phyloP scores from a whole-genome alignment of 768 basidiomycete species.

The Naganishia randhawae region DNA sequence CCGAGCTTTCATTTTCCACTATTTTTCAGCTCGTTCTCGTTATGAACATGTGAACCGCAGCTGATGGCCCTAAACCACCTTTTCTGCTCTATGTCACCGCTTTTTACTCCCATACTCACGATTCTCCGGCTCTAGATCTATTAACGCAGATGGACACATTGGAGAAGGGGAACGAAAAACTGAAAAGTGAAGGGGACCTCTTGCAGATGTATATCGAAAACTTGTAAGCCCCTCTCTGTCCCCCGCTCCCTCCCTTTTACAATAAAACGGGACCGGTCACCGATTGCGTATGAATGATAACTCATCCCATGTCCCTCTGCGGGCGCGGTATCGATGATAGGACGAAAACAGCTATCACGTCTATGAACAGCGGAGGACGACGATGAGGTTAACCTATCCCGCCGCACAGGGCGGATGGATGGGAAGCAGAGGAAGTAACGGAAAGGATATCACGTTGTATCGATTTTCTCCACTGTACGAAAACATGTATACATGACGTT shows the following conservation, averaged over 20 bases:
- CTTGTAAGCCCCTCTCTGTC: not conserved
- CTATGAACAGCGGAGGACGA: not conserved
- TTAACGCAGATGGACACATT: conserved; percentile 5
- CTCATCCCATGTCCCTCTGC: no score
- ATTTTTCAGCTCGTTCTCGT: not conserved
- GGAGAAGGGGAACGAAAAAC: not conserved
- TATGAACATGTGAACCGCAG: no score
- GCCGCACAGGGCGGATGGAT: no score
- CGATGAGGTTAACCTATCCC: not conserved
- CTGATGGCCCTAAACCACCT: no score
- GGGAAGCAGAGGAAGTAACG: no score
- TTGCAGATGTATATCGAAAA: conserved; percentile 23
- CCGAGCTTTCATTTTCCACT: no score
- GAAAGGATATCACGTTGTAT: no score
- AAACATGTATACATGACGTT: no score
- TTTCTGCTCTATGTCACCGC: not conserved
- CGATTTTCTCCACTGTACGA: no score
- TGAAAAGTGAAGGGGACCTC: conserved; percentile 6
- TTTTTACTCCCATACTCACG: no score
- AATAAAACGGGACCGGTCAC: not conserved
- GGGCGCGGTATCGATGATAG: no score
- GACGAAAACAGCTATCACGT: conserved; percentile 22
- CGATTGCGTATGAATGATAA: not conserved
- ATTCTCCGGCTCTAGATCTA: no score
- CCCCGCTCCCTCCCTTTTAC: not conserved